Percentiles rank a stretch among this genome's conserved stretches.
phyloP scores from a whole-genome alignment of 2,329 filamentous ascomycete genomes.

The Aphanocladium album region DNA sequence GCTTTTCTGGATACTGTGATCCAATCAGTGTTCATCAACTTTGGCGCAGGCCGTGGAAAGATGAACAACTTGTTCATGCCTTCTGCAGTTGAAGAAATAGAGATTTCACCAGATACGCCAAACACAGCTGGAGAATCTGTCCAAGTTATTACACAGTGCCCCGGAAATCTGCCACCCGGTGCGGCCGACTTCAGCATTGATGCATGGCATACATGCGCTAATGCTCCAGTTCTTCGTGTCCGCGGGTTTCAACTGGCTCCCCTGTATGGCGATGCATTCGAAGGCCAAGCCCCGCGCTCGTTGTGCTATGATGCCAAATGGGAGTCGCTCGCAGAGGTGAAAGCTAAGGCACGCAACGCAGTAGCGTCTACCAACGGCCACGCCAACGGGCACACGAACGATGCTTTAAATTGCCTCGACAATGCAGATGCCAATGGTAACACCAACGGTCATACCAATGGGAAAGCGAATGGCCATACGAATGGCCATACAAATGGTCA shows the following conservation, averaged over 20 bases:
- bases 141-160: constrained; percentile 22
- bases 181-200: constrained; percentile 32
- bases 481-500: neutral
- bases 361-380: constrained; percentile 7
- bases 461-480: neutral
- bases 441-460: constrained; percentile 7
- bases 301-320: constrained; percentile 43
- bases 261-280: constrained; percentile 29
- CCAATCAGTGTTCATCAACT: constrained; percentile 34
- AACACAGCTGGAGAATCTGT: constrained; percentile 24
- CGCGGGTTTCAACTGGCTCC: constrained; percentile 37
- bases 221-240: constrained; percentile 28
- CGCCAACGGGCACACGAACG: constrained; percentile 3
- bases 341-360: neutral
- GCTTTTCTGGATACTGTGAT: constrained; percentile 41
- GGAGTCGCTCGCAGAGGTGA: constrained; percentile 29
- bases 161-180: constrained; percentile 19
- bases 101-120: constrained; percentile 23
- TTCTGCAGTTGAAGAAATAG: constrained; percentile 26
- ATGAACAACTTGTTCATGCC: constrained; percentile 34
- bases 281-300: constrained; percentile 18
- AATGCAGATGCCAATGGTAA: neutral
- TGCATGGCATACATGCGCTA: constrained; percentile 24
- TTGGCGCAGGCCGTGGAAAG: constrained; percentile 28
- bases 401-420: too few species aligned